A percentile compares a stretch with the other conserved stretches of the same genome.
Evolutionary conservation across 805 yeast species (phyloP).

Genomic region (Nakazawaea molendinolei): DNA sequence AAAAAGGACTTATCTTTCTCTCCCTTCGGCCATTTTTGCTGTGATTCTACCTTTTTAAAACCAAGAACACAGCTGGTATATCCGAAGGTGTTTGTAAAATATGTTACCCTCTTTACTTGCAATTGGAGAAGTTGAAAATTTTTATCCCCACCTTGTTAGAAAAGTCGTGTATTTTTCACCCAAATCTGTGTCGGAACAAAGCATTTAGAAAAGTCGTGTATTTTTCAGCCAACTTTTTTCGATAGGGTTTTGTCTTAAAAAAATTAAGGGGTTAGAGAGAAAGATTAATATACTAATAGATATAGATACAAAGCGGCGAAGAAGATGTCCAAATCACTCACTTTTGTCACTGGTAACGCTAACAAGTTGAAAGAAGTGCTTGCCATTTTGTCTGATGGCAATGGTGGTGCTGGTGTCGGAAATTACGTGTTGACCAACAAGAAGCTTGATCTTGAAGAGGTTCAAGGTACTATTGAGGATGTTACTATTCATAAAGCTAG

Average conservation of each 20-base stretch:
- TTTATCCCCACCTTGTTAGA: neutral
- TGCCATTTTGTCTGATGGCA: slow-evolving; percentile 52
- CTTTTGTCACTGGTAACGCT: slow-evolving; percentile 58
- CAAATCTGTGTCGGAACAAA: too few species aligned
- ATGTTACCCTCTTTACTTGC: too few species aligned
- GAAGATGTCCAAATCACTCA: slow-evolving; percentile 19
- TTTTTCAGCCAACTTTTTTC: too few species aligned
- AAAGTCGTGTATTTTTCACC: neutral
- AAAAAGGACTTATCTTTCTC: slow-evolving; percentile 16
- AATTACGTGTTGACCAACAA: slow-evolving; percentile 49
- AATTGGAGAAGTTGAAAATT: neutral
- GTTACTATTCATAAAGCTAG: slow-evolving; percentile 77
- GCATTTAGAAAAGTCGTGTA: too few species aligned
- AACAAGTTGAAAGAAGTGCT: slow-evolving; percentile 84
- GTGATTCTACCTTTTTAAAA: slow-evolving; percentile 23
- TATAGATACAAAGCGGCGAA: slow-evolving; percentile 1
- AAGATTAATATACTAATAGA: neutral
- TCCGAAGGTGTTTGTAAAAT: slow-evolving; percentile 26
- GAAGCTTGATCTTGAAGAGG: slow-evolving; percentile 76
- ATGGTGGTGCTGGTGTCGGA: slow-evolving; percentile 32
- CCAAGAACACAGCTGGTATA: slow-evolving; percentile 29
- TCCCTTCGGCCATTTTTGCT: slow-evolving; percentile 37
- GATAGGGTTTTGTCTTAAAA: too few species aligned
- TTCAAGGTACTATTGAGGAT: slow-evolving; percentile 82
- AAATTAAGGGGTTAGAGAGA: neutral